These are phyloP conservation scores for Arthrobotrys pseudoclavata DNA, from an alignment of 2,329 filamentous ascomycete species.

Conservation along the genomic window DNA sequence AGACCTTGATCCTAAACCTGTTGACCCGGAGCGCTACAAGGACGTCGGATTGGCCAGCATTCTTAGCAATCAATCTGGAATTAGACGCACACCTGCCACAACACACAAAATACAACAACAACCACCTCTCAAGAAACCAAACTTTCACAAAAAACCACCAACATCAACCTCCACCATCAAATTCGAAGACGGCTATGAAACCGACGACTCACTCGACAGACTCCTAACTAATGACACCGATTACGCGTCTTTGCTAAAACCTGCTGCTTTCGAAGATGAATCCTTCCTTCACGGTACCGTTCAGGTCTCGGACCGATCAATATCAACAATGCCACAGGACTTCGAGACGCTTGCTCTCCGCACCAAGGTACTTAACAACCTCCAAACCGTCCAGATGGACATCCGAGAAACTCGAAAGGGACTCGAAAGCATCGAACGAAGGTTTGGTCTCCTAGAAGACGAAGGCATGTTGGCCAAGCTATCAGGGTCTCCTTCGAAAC, in stretches of 20 bases:
- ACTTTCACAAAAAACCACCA: conserved; percentile 14
- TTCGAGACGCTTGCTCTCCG: conserved; percentile 47
- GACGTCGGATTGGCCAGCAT: conserved; percentile 21
- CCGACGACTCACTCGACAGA: conserved; percentile 56
- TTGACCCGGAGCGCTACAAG: conserved; percentile 9
- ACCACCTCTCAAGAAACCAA: conserved; percentile 13
- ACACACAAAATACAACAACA: conserved; percentile 19
- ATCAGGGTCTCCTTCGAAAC: conserved; percentile 3
- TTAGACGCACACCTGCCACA: conserved; percentile 5
- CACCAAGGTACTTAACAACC: conserved; percentile 49
- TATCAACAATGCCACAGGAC: conserved; percentile 21
- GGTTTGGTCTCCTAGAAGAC: conserved; percentile 52
- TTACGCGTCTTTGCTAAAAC: conserved; percentile 47
- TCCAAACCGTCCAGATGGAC: conserved; percentile 54
- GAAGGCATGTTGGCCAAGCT: conserved; percentile 36
- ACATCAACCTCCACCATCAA: conserved; percentile 40
- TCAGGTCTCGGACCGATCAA: conserved; percentile 32
- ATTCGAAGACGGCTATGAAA: conserved; percentile 57
- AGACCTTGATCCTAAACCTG: conserved; percentile 21
- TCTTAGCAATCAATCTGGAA: conserved; percentile 13
- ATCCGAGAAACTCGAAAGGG: conserved; percentile 52
- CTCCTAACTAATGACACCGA: conserved; percentile 53
- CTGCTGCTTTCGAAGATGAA: conserved; percentile 53
- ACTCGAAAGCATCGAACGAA: conserved; percentile 57
- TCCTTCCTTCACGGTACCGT: conserved; percentile 52